phyloP scores from a whole-genome alignment of 305 asterid species.

The Withania somnifera region DNA sequence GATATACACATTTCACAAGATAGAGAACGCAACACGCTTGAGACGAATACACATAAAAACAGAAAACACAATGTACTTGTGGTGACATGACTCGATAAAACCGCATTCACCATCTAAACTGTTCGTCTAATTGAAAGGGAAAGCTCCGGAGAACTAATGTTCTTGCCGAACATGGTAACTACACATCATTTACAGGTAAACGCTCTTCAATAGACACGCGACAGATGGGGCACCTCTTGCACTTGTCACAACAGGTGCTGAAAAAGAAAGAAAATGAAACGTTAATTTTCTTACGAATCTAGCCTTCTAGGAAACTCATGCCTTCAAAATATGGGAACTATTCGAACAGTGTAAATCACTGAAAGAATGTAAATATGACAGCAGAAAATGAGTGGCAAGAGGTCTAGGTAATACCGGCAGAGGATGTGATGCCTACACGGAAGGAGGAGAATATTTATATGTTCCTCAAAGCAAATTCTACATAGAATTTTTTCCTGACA shows the following conservation, averaged over 20 bases:
- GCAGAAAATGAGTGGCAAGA: background rate
- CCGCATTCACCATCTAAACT: conserved; percentile 36
- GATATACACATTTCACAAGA: background rate
- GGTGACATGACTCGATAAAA: conserved; percentile 51
- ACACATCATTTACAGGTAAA: conserved; percentile 57
- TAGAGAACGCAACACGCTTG: background rate
- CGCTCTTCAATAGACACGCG: conserved; percentile 75
- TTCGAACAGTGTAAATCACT: background rate
- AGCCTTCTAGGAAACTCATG: background rate
- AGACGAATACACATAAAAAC: background rate
- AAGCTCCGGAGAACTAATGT: conserved; percentile 1
- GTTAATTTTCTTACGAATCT: background rate
- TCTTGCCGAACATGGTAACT: conserved; percentile 11
- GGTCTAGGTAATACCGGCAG: conserved; percentile 55
- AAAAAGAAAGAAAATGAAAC: background rate
- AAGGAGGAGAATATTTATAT: conserved; percentile 69
- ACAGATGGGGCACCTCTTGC: conserved; percentile 94
- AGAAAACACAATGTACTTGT: background rate
- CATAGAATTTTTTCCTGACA: conserved; percentile 85
- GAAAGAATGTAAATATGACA: background rate
- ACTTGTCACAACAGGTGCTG: conserved; percentile 77
- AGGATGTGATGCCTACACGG: conserved; percentile 89
- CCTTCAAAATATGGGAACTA: background rate
- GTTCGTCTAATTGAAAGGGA: background rate
- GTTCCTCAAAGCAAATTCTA: conserved; percentile 86